Percentiles rank a stretch among this genome's conserved stretches.
Evolutionary conservation across 192 early-diverging fungal genomes (phyloP).

Genomic region (Mycoemilia scoparia): DNA sequence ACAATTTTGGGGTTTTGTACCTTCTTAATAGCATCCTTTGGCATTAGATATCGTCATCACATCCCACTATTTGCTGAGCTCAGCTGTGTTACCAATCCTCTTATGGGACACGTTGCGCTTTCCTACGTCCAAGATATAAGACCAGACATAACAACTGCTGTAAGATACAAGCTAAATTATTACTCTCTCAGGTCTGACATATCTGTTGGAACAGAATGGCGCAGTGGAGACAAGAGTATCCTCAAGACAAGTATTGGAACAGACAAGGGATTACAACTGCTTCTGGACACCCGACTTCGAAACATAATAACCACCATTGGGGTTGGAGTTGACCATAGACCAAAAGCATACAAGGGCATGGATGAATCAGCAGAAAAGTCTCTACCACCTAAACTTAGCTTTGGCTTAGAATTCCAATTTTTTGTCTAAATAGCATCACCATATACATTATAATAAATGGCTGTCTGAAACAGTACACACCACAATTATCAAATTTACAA

Average conservation of each 20-base stretch:
- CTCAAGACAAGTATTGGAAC: constrained; percentile 35
- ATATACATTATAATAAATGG: no score
- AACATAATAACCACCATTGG: constrained; percentile 26
- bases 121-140: constrained; percentile 67
- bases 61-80: constrained; percentile 22
- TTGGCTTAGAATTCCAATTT: no score
- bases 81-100: constrained; percentile 69
- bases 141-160: constrained; percentile 46
- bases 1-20: constrained; percentile 1
- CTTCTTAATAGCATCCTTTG: no score
- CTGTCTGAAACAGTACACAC: no score
- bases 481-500: no score
- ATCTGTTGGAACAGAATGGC: constrained; percentile 72
- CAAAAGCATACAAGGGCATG: no score
- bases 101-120: constrained; percentile 81
- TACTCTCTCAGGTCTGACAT: constrained; percentile 86
- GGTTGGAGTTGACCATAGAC: constrained; percentile 8
- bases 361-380: no score
- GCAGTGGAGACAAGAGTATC: constrained; percentile 30
- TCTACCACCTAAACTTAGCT: no score
- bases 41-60: constrained; percentile 46
- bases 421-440: no score
- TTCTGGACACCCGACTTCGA: constrained; percentile 15
- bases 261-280: constrained; percentile 16
- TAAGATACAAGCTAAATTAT: constrained; percentile 78